Evolutionary conservation across 192 early-diverging fungal genomes (phyloP), one percentile per base, ranked within the genome.

Genomic region (Backusella westeae): DNA sequence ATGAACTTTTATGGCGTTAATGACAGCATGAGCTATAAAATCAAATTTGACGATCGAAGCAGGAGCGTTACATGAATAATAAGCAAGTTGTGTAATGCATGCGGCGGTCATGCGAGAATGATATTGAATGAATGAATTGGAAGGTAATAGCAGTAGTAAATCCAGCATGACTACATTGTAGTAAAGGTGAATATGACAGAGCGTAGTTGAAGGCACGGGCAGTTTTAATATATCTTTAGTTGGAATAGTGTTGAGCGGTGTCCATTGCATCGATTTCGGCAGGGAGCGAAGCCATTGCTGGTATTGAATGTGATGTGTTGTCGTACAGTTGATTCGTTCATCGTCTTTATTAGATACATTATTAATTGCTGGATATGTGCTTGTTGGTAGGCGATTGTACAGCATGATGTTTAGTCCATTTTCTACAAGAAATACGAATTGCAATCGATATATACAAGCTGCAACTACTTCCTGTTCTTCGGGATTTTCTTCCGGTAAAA

Each of bases 11-110:
- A 74, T 38, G 8, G 72, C 72, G 9, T 15, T 23, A 65, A 65
- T 74, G 14, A 74, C 17, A 17, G 42, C 21, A 41, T 74, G 72
- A 0, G 38, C 72, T n/a, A 74, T 36, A 56, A 35, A 65, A 41
- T 74, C 72, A 42, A 74, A 74, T n/a, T 74, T 74, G 34, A 65
- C 26, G 1, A 74, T 38, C 19, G n/a, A 26, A 23, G 72, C 41
- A 19, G 72, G 72, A 29, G 10, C 34, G 10, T 74, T 56, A 34
- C 72, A 74, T 34, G 42, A 35, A 39, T 39, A 34, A 41, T 74
- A 74, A 74, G 56, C 52, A 21, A 74, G 32, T 19, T 74, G 72
- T 3, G 72, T 74, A 12, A 74, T 74, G 39, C 52, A 41, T n/a
- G 72, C 26, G 1, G 72, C 52, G 21, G 72, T 65, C 23, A 74